Evolutionary conservation across 2,329 filamentous ascomycete genomes (phyloP), one percentile per base, ranked within the genome.

Genomic region (Colletotrichum liriopes): DNA sequence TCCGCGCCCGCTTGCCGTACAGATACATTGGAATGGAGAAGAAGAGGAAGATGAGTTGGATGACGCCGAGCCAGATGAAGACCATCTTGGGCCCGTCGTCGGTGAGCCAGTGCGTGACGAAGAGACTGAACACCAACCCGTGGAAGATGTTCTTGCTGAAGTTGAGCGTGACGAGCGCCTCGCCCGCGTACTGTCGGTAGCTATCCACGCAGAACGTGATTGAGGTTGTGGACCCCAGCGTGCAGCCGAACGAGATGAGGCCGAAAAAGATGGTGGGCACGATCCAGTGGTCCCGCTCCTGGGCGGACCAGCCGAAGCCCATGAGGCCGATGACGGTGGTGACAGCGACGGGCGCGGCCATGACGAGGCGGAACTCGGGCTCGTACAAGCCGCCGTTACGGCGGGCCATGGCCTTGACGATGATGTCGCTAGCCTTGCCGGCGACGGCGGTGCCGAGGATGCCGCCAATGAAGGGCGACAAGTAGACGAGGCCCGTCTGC

Each of bases 131-230:
- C 0, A 98, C 88, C 65, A 98, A 86, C 0, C 96, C 96, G 77
- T 98, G 96, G 35, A 98, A 89, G 67, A 98, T 89, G 79, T 98
- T 98, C 86, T 98, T 98, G 83, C 91, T 92, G 79, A 98, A 96
- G 79, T 98, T 98, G 76, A 98, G 86, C 26, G 96, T 98, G 18
- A 98, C 96, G 43, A 98, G 87, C 3, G 96, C 95, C 82, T 98
- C 96, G 26, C 95, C 95, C 0, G 96, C 96, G 81, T 98, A 98
- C 78, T 97, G 93, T 14, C 95, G 89, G 82, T 98, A 98, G 75
- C 92, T 95, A 82, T 98, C 96, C 9, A 98, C 94, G 66, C 93
- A 95, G 77, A 98, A 98, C 0, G 96, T 98, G 78, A 98, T 98
- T 26, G 94, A 88, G 0, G 95, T 98, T 0, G 96, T 98, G 37